A percentile compares a stretch with the other conserved stretches of the same genome.
phyloP scores from a whole-genome alignment of 257 asterid genomes.

The Solanum bulbocastanum region DNA sequence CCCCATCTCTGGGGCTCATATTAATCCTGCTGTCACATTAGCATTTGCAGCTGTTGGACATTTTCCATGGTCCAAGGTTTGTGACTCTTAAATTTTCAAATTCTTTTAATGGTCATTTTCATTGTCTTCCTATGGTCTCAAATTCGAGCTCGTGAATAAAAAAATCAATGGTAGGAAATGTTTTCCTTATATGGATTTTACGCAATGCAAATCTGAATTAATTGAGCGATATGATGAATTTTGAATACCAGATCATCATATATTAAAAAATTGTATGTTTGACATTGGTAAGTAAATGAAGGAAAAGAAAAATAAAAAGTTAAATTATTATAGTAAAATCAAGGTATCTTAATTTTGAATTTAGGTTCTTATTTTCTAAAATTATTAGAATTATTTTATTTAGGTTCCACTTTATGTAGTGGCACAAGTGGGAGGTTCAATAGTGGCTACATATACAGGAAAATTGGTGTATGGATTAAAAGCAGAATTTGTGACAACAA shows the following conservation, averaged over 20 bases:
- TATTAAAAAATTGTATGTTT: neutral
- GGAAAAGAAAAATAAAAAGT: neutral
- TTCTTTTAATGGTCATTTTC: neutral
- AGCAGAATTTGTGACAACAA: conserved; percentile 52
- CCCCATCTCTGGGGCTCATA: conserved; percentile 84
- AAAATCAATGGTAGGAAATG: neutral
- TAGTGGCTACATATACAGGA: conserved; percentile 50
- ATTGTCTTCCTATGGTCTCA: neutral
- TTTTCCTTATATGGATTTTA: neutral
- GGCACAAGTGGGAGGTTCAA: conserved; percentile 75
- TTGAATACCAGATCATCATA: neutral
- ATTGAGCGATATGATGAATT: neutral
- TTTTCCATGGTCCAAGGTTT: conserved; percentile 73
- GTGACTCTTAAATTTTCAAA: neutral
- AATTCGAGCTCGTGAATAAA: neutral
- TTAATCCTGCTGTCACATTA: conserved; percentile 75
- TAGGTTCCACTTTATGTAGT: conserved; percentile 64
- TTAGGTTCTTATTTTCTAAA: neutral
- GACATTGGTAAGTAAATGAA: neutral
- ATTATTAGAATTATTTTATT: neutral
- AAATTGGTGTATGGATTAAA: conserved; percentile 39
- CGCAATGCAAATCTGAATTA: neutral
- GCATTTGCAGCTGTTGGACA: conserved; percentile 74
- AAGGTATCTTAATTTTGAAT: neutral
- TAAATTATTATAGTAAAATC: neutral